These are phyloP conservation scores for Boletus rubroflammeus DNA, from an alignment of 768 basidiomycete species.

Conservation along the genomic window DNA sequence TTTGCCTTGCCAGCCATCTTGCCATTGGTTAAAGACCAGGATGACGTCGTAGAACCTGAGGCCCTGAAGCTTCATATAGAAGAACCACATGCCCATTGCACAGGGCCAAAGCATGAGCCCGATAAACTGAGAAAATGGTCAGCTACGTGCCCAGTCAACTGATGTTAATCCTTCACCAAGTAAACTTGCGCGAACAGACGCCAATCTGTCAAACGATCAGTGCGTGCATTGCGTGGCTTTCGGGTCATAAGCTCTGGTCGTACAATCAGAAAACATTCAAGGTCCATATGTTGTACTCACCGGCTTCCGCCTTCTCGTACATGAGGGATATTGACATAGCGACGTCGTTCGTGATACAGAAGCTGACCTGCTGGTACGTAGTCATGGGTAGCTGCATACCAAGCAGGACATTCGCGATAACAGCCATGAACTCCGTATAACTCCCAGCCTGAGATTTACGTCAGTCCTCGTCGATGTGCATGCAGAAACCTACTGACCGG, in stretches of 20 bases:
- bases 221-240: constrained; percentile 46
- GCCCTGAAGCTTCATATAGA: constrained; percentile 36
- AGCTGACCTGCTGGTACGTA: constrained; percentile 51
- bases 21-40: constrained; percentile 38
- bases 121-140: constrained; percentile 31
- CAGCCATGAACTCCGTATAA: constrained; percentile 57
- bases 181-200: constrained; percentile 48
- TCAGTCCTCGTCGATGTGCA: neutral
- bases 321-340: constrained; percentile 47
- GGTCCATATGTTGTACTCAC: constrained; percentile 16
- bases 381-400: constrained; percentile 59
- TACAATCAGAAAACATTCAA: neutral
- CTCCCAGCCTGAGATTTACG: constrained; percentile 39
- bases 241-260: constrained; percentile 41
- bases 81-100: constrained; percentile 40
- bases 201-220: constrained; percentile 48
- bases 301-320: constrained; percentile 50
- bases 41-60: constrained; percentile 36
- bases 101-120: constrained; percentile 45
- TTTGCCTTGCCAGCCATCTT: constrained; percentile 35
- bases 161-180: constrained; percentile 29
- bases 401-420: constrained; percentile 52
- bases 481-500: constrained; percentile 29
- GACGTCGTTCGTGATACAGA: constrained; percentile 51
- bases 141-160: neutral